Percentiles rank a stretch among this genome's conserved stretches.
Conservation (phyloP, 2,329 filamentous ascomycete species). For the Colletotrichum salicis region DNA sequence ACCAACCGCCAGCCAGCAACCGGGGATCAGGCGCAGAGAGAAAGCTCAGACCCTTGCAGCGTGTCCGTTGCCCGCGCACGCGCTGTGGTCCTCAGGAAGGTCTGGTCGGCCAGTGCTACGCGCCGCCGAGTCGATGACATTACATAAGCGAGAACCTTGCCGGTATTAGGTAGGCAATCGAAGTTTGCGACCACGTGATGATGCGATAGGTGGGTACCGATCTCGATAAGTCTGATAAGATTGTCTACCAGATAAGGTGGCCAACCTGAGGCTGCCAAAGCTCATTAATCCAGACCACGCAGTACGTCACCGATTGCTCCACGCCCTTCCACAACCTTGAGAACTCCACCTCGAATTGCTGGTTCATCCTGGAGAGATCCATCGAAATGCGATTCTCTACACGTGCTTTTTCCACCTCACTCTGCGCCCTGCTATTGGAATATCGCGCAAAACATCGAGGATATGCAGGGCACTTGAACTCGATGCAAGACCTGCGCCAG, state of each 20-base stretch:
- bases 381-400: not conserved
- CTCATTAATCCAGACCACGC: not conserved
- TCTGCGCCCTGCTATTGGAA: not conserved
- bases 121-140: not conserved
- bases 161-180: not conserved
- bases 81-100: not conserved
- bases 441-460: constrained; percentile 11
- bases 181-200: constrained; percentile 6
- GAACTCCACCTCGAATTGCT: constrained; percentile 16
- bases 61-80: constrained; percentile 26
- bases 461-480: not conserved
- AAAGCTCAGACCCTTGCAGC: constrained; percentile 25
- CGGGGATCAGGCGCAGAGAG: not conserved
- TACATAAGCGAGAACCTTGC: not conserved
- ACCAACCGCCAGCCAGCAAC: constrained; percentile 19
- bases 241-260: no score
- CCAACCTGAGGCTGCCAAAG: constrained; percentile 6
- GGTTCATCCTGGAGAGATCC: constrained; percentile 21
- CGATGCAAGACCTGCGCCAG: not conserved
- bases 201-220: no score
- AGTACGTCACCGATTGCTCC: constrained; percentile 25
- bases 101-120: constrained; percentile 13
- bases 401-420: not conserved
- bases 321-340: not conserved
- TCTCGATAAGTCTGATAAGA: not conserved